Percentiles rank a stretch among this genome's conserved stretches.
Conservation (phyloP, 768 basidiomycete species). For the Daedaleopsis nitida region DNA sequence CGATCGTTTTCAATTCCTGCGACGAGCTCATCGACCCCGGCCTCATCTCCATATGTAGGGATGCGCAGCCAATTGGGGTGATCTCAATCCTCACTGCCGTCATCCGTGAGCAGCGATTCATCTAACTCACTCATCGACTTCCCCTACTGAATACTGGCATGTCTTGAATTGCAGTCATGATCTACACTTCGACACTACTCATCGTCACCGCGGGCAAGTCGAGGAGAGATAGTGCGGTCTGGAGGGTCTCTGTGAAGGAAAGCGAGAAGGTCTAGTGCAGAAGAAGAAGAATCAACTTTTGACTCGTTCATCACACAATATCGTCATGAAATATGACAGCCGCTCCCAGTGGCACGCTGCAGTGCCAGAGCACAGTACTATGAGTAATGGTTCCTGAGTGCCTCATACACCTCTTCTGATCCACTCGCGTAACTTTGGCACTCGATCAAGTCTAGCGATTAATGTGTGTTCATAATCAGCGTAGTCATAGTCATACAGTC, state of each 20-base stretch:
- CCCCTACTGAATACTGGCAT: neutral
- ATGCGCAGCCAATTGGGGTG: constrained; percentile 6
- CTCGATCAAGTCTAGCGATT: too few relatives aligned
- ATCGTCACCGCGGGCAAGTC: neutral
- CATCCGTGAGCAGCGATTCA: neutral
- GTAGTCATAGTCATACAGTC: too few relatives aligned
- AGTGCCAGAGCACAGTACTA: too few relatives aligned
- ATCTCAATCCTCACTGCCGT: constrained; percentile 1
- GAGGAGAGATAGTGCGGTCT: neutral
- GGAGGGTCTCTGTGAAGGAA: neutral
- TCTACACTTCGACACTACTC: neutral
- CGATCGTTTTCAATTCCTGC: neutral
- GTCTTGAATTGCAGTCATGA: neutral
- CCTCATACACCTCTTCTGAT: too few relatives aligned
- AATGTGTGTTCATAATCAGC: too few relatives aligned
- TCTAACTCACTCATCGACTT: neutral
- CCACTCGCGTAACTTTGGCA: too few relatives aligned
- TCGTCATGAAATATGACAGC: too few relatives aligned
- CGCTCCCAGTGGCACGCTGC: too few relatives aligned
- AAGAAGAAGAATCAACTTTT: too few relatives aligned
- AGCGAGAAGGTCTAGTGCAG: neutral
- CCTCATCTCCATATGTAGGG: constrained; percentile 3
- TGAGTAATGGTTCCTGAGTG: too few relatives aligned
- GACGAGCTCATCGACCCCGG: neutral
- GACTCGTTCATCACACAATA: too few relatives aligned